These are phyloP conservation scores for Heterobasidion parviporum DNA, from an alignment of 1,284 basidiomycete species.

Conservation along the genomic window DNA sequence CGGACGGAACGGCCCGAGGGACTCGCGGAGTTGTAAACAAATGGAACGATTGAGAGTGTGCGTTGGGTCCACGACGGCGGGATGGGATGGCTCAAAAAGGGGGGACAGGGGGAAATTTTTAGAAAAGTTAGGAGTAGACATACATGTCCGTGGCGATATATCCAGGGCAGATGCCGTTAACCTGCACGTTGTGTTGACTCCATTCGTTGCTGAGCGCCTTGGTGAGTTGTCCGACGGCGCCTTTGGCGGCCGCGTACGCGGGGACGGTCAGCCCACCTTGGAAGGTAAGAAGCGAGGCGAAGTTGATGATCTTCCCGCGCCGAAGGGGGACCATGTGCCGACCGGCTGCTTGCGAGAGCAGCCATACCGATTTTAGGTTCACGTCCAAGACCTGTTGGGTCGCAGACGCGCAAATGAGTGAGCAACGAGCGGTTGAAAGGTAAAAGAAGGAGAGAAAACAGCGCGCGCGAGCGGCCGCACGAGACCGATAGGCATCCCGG, in stretches of 20 bases:
- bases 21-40: slow-evolving; percentile 13
- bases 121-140: slow-evolving; percentile 18
- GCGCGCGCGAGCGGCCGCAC: not conserved
- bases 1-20: not conserved
- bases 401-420: not conserved
- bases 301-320: slow-evolving; percentile 78
- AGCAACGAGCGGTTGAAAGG: not conserved
- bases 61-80: too few species aligned
- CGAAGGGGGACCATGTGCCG: slow-evolving; percentile 71
- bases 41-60: too few species aligned
- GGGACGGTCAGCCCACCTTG: slow-evolving; percentile 80
- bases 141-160: slow-evolving; percentile 90
- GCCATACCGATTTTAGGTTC: slow-evolving; percentile 75
- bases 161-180: slow-evolving; percentile 87
- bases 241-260: slow-evolving; percentile 89
- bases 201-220: slow-evolving; percentile 75
- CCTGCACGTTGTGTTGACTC: slow-evolving; percentile 79
- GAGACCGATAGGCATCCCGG: slow-evolving; percentile 3
- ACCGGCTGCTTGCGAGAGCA: slow-evolving; percentile 71
- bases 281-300: slow-evolving; percentile 72
- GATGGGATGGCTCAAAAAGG: not conserved
- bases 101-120: slow-evolving; percentile 1
- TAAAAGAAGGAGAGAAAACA: not conserved
- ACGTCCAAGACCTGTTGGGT: slow-evolving; percentile 55
- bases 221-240: slow-evolving; percentile 77